Evolutionary conservation across 2,329 filamentous ascomycete species (phyloP).

Genomic region (Cladosporium sp.): DNA sequence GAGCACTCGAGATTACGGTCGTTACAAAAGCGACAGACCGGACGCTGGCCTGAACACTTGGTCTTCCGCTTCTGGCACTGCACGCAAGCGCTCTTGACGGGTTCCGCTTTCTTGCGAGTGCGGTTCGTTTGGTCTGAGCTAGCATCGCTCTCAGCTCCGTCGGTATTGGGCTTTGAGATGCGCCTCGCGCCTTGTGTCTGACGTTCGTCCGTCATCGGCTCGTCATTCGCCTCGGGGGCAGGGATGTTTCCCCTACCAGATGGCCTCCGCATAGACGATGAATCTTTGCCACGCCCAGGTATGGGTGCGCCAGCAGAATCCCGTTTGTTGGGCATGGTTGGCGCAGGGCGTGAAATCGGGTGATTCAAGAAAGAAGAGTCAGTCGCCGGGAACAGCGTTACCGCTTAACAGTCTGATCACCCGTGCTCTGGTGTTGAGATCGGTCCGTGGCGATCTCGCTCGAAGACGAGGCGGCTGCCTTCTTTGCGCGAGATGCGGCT

Average conservation of each 20-base stretch:
- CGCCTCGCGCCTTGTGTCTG: neutral
- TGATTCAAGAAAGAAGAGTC: no score
- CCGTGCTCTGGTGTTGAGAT: no score
- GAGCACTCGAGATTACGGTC: constrained; percentile 10
- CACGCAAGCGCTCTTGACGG: constrained; percentile 12
- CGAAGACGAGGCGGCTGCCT: no score
- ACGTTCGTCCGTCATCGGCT: neutral
- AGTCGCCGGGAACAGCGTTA: no score
- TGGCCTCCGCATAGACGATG: neutral
- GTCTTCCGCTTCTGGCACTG: constrained; percentile 14
- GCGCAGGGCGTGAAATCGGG: neutral
- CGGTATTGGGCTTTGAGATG: neutral
- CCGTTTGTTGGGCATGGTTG: constrained; percentile 6
- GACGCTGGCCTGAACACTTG: constrained; percentile 12
- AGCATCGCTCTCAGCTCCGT: constrained; percentile 5
- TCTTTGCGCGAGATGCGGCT: no score
- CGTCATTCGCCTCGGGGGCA: neutral
- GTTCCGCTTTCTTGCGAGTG: constrained; percentile 9
- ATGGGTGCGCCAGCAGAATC: neutral
- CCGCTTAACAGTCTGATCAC: no score
- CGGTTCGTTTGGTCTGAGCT: neutral
- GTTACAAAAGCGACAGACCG: constrained; percentile 9
- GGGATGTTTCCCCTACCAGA: neutral
- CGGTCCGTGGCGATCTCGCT: no score
- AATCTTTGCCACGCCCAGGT: neutral